Conservation (phyloP, 129 eudicot species). For the Saposhnikovia divaricata region DNA sequence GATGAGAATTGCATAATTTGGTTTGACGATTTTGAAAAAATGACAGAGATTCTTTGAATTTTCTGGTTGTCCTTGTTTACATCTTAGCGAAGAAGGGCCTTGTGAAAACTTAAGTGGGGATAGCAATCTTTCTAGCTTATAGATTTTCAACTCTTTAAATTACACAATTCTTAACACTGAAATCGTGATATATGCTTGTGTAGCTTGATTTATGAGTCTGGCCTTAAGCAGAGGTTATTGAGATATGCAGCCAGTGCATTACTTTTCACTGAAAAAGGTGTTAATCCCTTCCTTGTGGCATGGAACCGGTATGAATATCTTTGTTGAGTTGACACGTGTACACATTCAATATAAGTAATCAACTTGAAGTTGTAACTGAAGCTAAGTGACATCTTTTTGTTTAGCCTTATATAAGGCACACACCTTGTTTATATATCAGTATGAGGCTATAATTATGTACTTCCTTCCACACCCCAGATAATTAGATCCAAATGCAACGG, state of each 20-base stretch:
- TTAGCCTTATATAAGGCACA: background rate
- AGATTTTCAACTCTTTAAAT: background rate
- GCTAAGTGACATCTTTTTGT: background rate
- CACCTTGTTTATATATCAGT: background rate
- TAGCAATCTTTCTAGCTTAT: slow-evolving; percentile 78
- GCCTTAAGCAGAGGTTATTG: slow-evolving; percentile 84
- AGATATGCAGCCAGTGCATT: slow-evolving; percentile 95
- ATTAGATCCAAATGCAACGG: background rate
- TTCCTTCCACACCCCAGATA: background rate
- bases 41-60: slow-evolving; percentile 9
- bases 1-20: background rate
- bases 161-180: slow-evolving; percentile 12
- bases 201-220: slow-evolving; percentile 92
- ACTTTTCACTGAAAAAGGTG: slow-evolving; percentile 94
- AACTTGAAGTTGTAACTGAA: background rate
- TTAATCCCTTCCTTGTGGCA: slow-evolving; percentile 90
- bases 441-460: background rate
- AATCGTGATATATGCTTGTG: slow-evolving; percentile 14
- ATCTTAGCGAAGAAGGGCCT: slow-evolving; percentile 98
- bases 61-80: slow-evolving; percentile 19
- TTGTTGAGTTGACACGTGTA: background rate
- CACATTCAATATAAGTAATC: background rate
- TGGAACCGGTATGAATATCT: slow-evolving; percentile 75
- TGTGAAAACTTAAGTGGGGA: slow-evolving; percentile 84
- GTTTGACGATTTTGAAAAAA: background rate